Percentiles rank a stretch among this genome's conserved stretches.
Evolutionary conservation across 73 alveolate genomes (phyloP).

Genomic region (Paramecium sonneborni): DNA sequence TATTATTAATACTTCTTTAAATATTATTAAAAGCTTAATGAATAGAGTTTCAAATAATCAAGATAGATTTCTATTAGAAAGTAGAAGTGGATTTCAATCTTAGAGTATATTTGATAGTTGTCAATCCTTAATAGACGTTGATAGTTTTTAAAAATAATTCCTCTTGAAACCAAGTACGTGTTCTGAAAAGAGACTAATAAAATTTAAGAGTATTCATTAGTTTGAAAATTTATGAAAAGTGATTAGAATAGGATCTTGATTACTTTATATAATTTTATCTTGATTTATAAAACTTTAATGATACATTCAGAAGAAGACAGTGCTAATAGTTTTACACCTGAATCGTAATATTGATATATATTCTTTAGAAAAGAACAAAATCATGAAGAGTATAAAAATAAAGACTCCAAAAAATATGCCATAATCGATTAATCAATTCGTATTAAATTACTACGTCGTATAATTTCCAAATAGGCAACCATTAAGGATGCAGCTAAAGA

Average conservation of each 20-base stretch:
- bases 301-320: slow-evolving; percentile 17
- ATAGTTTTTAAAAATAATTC: background rate
- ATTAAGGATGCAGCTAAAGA: slow-evolving; percentile 68
- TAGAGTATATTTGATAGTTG: background rate
- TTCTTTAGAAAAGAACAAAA: background rate
- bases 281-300: background rate
- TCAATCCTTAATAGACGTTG: background rate
- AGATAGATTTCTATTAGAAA: background rate
- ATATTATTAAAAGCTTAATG: background rate
- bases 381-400: background rate
- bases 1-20: background rate
- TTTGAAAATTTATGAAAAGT: background rate
- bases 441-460: background rate
- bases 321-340: slow-evolving; percentile 22
- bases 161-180: background rate
- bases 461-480: slow-evolving; percentile 52
- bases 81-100: background rate
- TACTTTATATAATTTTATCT: background rate
- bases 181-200: background rate
- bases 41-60: background rate
- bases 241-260: background rate
- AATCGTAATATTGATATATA: background rate
- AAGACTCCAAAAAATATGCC: slow-evolving; percentile 26
- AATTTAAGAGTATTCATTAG: background rate
- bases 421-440: slow-evolving; percentile 6